Evolutionary conservation across 306 rosid species (phyloP), one percentile per base, ranked within the genome.

Genomic region (Albizia julibrissin): DNA sequence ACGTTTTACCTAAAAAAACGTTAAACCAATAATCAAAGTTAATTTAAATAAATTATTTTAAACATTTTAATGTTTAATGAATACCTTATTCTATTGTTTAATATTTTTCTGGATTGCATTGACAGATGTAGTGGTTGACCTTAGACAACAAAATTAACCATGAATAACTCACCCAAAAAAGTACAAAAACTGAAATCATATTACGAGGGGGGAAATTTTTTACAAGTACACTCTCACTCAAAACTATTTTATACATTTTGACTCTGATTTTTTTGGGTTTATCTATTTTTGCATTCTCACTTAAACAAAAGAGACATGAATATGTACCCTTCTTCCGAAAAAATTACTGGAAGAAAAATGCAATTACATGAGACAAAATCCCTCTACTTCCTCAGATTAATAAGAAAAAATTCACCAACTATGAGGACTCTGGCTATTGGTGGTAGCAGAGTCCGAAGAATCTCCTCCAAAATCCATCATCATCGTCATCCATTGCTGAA

Each of bases 361-460:
- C 39, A 43, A 71, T 71, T 26, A 1, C 12, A 31, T 1, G 47
- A 0, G 18, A 6, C 47, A 12, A 13, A 71, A 71, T 39, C 37
- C 52, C 75, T 2, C 52, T 26, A n/a, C n/a, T 69, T 70, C 0
- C 50, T 11, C 1, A 13, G 34, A 8, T 42, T 2, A 42, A 69
- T 19, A 19, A 1, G 12, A 40, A 34, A 67, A 68, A 19, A 69
- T 5, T 74, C 47, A 88, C 8, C 74, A 77, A 80, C 89, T 82
- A 13, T 52, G 82, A 72, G 77, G 54, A 80, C 86, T 1, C 2
- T 71, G 75, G 29, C 75, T 43, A 71, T 43, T 44, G 2, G 39
- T 14, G 1, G 92, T 69, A 4, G 82, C 89, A 31, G 98, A 91
- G 39, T 88, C 86, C 5, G 92, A 85, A 0, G 95, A 91, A 37